Conservation (phyloP, 108 stramenopile genomes). For the Cyclotella baltica region DNA sequence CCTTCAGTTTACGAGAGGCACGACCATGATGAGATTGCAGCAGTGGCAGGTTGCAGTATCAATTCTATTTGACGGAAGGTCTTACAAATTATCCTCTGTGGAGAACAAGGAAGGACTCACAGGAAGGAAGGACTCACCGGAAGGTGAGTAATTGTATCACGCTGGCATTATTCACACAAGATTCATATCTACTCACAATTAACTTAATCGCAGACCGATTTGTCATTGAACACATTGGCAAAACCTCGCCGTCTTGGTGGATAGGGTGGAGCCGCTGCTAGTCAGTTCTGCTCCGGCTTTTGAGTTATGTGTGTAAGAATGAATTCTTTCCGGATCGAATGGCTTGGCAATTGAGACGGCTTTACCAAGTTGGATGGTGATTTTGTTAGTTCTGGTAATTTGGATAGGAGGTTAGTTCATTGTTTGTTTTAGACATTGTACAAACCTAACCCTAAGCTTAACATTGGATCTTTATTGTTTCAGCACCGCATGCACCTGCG, state of each 20-base stretch:
- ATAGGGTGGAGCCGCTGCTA: conserved; percentile 93
- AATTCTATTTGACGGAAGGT: too few relatives aligned
- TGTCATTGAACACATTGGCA: conserved; percentile 80
- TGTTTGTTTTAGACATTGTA: background rate
- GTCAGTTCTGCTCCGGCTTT: conserved; percentile 88
- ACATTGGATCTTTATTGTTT: too few relatives aligned
- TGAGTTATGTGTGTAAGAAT: conserved; percentile 75
- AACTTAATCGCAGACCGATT: conserved; percentile 75
- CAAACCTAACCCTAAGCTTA: too few relatives aligned
- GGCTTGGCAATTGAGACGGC: conserved; percentile 82
- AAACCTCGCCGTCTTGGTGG: conserved; percentile 86
- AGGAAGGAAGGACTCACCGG: too few relatives aligned
- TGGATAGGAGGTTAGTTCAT: conserved; percentile 61
- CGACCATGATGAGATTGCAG: too few relatives aligned
- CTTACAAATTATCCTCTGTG: too few relatives aligned
- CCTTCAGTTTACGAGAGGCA: too few relatives aligned
- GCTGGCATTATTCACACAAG: too few relatives aligned
- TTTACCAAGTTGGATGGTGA: conserved; percentile 76
- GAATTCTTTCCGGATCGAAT: conserved; percentile 73
- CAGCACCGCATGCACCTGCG: conserved; percentile 82
- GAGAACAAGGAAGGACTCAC: too few relatives aligned
- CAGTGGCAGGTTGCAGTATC: too few relatives aligned
- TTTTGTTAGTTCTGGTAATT: conserved; percentile 79
- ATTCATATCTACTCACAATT: too few relatives aligned
- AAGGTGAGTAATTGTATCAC: too few relatives aligned